These are phyloP conservation scores for Brachypodium distachyon DNA, from an alignment of 202 grass and related monocot species.

Conservation along the genomic window DNA sequence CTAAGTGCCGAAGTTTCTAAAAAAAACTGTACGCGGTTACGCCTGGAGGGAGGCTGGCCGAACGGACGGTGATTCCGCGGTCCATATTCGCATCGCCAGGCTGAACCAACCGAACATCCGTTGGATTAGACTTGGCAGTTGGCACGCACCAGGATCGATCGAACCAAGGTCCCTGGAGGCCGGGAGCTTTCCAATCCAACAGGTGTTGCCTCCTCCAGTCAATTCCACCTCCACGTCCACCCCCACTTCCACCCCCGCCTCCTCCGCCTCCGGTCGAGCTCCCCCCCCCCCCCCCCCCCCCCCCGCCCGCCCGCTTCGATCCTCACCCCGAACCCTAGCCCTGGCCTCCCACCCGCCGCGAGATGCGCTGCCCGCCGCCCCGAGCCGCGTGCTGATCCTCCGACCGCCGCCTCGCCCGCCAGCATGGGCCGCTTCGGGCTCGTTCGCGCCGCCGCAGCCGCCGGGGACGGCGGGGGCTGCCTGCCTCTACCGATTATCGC, in stretches of 20 bases:
- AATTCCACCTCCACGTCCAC: not conserved
- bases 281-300: not conserved
- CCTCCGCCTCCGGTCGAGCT: not conserved
- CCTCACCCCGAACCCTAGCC: constrained; percentile 28
- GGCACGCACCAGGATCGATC: not conserved
- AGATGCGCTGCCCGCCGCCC: constrained; percentile 16
- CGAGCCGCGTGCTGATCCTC: constrained; percentile 14
- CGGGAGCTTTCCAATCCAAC: constrained; percentile 40
- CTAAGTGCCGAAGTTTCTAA: no score
- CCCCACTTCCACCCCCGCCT: not conserved
- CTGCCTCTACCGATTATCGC: constrained; percentile 50
- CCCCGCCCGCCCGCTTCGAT: not conserved
- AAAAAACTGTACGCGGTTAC: no score
- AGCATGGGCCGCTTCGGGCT: constrained; percentile 32
- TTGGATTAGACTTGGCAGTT: not conserved
- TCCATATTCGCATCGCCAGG: not conserved
- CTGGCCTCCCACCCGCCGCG: not conserved
- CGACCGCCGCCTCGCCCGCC: not conserved
- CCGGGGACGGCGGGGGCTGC: constrained; percentile 42
- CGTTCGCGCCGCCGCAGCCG: not conserved
- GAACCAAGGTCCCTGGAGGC: not conserved
- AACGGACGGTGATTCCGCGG: not conserved
- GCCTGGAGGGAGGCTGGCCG: not conserved
- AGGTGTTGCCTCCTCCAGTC: constrained; percentile 39
- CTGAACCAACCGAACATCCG: not conserved